These are phyloP conservation scores for Gossypium davidsonii DNA, from an alignment of 441 rosid species.

Conservation along the genomic window DNA sequence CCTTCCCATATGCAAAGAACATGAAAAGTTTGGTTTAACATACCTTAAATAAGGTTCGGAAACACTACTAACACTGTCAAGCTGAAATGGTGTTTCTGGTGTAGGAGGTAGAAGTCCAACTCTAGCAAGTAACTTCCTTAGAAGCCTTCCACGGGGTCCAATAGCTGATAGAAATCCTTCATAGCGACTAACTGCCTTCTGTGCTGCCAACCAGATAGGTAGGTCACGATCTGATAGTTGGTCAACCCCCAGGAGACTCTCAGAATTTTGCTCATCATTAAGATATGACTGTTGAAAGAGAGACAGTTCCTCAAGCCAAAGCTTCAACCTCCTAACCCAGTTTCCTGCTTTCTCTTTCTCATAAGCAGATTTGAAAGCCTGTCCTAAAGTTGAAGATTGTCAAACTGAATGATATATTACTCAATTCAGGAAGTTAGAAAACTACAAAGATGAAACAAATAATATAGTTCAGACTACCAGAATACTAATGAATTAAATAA, in stretches of 20 bases:
- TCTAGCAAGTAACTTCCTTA: slow-evolving; percentile 66
- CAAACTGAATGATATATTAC: background rate
- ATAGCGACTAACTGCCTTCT: slow-evolving; percentile 85
- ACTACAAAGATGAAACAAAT: background rate
- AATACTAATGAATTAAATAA: background rate
- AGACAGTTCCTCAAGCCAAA: slow-evolving; percentile 61
- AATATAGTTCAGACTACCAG: background rate
- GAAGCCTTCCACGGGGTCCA: slow-evolving; percentile 90
- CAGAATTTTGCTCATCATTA: slow-evolving; percentile 34
- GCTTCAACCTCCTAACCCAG: slow-evolving; percentile 43
- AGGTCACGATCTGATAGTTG: slow-evolving; percentile 58
- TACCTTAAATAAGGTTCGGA: slow-evolving; percentile 83
- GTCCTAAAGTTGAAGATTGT: slow-evolving; percentile 22
- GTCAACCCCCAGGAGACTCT: slow-evolving; percentile 35
- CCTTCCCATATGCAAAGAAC: slow-evolving; percentile 5
- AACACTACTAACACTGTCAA: slow-evolving; percentile 38
- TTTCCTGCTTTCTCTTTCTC: slow-evolving; percentile 46
- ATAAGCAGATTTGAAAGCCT: slow-evolving; percentile 50
- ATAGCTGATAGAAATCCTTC: slow-evolving; percentile 75
- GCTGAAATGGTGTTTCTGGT: slow-evolving; percentile 52
- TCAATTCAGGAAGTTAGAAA: background rate
- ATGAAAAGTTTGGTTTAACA: slow-evolving; percentile 17
- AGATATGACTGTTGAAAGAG: slow-evolving; percentile 50
- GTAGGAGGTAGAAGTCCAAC: slow-evolving; percentile 60
- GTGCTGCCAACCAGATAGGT: slow-evolving; percentile 86